Percentiles rank a stretch among this genome's conserved stretches.
Evolutionary conservation across 2,329 filamentous ascomycete species (phyloP).

Genomic region (Trichophyton mentagrophytes): DNA sequence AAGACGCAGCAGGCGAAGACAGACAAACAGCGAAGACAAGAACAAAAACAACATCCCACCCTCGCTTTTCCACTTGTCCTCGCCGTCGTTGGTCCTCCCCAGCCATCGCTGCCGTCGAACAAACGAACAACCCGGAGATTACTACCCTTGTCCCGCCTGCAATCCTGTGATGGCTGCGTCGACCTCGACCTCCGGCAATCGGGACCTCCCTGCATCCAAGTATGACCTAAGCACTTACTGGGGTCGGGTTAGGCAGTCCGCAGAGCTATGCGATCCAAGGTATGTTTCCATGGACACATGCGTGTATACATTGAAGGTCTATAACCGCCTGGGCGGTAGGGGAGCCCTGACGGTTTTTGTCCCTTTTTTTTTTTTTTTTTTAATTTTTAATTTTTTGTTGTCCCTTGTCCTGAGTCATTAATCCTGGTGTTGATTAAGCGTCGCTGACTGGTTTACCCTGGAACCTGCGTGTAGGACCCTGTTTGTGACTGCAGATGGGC

Average conservation of each 20-base stretch:
- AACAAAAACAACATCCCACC: neutral
- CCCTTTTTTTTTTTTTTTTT: too few species aligned
- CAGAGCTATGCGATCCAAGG: conserved; percentile 88
- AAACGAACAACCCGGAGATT: neutral
- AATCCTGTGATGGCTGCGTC: conserved; percentile 37
- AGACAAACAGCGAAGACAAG: neutral
- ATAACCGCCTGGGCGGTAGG: neutral
- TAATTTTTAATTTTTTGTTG: too few species aligned
- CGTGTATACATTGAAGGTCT: neutral
- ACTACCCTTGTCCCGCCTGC: too few species aligned
- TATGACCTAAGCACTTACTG: conserved; percentile 90
- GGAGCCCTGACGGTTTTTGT: neutral
- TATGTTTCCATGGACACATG: conserved; percentile 33
- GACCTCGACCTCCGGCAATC: conserved; percentile 49
- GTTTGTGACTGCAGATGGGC: conserved; percentile 60
- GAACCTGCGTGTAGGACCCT: conserved; percentile 54
- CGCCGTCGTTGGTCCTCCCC: neutral
- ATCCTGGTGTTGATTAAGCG: neutral
- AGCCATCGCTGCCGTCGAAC: neutral
- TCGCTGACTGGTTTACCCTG: neutral
- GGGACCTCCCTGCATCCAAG: conserved; percentile 80
- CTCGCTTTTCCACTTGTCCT: neutral
- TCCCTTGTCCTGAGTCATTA: neutral
- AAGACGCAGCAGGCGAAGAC: neutral
- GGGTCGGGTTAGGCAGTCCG: conserved; percentile 82